phyloP scores from a whole-genome alignment of 768 basidiomycete genomes.

The Kwoniella sp. region DNA sequence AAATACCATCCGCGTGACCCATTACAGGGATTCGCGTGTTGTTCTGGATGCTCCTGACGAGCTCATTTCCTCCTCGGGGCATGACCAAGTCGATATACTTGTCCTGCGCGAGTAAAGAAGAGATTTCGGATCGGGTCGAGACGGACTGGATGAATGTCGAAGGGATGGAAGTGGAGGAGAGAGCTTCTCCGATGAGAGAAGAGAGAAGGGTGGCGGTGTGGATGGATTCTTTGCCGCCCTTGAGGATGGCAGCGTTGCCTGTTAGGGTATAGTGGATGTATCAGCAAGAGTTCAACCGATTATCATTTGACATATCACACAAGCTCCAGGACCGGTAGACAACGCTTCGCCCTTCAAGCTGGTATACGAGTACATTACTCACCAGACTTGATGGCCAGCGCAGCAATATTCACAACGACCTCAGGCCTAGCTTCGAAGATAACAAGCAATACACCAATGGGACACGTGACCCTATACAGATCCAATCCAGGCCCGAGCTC shows the following conservation, averaged over 20 bases:
- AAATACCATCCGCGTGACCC: conserved; percentile 98
- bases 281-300: too few relatives aligned
- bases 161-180: conserved; percentile 73
- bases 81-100: conserved; percentile 95
- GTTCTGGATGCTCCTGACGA: conserved; percentile 86
- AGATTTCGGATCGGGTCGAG: conserved; percentile 87
- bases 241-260: conserved; percentile 97
- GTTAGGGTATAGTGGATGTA: conserved; percentile 4
- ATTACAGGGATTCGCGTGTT: conserved; percentile 92
- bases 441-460: conserved; percentile 91
- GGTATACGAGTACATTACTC: conserved; percentile 43
- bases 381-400: conserved; percentile 96
- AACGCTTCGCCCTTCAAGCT: too few relatives aligned
- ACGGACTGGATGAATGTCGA: conserved; percentile 84
- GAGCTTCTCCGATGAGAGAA: conserved; percentile 73
- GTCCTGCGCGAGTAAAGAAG: conserved; percentile 80
- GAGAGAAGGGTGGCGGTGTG: conserved; percentile 76
- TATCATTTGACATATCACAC: too few relatives aligned
- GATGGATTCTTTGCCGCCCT: conserved; percentile 94
- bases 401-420: conserved; percentile 95
- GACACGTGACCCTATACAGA: conserved; percentile 90
- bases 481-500: conserved; percentile 83
- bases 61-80: conserved; percentile 87
- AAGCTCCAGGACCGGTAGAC: too few relatives aligned
- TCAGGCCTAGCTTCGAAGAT: conserved; percentile 98